Evolutionary conservation across 2,329 filamentous ascomycete genomes (phyloP), one percentile per base, ranked within the genome.

Genomic region (Epichloe scottii): DNA sequence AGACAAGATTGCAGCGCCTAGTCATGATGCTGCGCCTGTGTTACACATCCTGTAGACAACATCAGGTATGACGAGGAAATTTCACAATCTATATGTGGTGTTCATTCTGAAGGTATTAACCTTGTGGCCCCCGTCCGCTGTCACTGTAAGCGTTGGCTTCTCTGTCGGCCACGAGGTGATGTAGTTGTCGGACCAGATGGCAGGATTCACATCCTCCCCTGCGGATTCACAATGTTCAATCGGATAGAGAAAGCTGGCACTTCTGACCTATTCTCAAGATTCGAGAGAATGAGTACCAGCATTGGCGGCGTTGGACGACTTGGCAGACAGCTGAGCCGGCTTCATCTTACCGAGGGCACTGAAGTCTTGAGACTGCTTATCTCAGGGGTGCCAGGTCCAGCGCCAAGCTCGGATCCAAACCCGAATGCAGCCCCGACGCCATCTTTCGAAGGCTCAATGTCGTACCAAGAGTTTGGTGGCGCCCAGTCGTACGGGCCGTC

Each of bases 401-500:
- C 64, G 2, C 80, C 78, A 2, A 80, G 70, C 61, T 84, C 81
- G 0, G 78, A 80, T 0, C 79, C 80, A 53, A 84, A 84, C 0
- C 81, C 80, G 56, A 79, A 82, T 0, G 79, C 79, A 0, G 77
- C 75, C 0, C 80, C 80, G 0, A 74, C 46, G 58, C 46, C 71
- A 62, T 51, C 71, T 62, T 46, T 58, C 1, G 61, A 60, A 2
- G 66, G 63, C 17, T 69, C 63, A 5, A 59, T 62, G 44, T 75
- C 72, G 54, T 76, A 82, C 79, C 79, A 84, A 63, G 84, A 84
- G 55, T 76, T 80, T 0, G 80, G 80, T 0, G 81, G 77, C 0
- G 81, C 77, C 78, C 79, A 84, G 58, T 83, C 81, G 56, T 84
- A 84, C 0, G 81, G 81, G 0, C 81, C 81, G 0, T 76, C 72